phyloP scores from a whole-genome alignment of 2,329 filamentous ascomycete species.

The Cercospora canescens region DNA sequence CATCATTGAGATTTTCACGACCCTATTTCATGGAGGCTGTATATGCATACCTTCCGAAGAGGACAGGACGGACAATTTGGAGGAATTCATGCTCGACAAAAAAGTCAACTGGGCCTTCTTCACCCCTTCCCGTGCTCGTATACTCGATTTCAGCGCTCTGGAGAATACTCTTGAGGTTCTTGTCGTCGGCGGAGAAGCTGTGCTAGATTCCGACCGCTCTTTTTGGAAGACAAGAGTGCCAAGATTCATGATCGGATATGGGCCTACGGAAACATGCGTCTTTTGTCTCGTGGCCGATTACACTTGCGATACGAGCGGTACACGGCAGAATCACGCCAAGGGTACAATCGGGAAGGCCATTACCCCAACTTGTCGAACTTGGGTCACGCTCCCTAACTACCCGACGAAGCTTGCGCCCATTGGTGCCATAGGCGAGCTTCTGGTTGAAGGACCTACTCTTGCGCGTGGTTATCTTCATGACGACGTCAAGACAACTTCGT shows the following conservation, averaged over 20 bases:
- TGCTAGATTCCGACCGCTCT: not conserved
- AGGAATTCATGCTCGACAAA: not conserved
- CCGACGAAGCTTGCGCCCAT: not conserved
- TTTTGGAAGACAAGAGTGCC: not conserved
- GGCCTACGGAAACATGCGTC: not conserved
- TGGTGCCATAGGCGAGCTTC: not conserved
- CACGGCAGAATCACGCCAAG: not conserved
- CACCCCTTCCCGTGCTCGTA: not conserved
- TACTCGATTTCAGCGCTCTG: not conserved
- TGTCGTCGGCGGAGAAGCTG: not conserved
- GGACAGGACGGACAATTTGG: not conserved
- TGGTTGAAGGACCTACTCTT: not conserved
- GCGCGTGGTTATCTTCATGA: not conserved
- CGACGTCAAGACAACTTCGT: not conserved
- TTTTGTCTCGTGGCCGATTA: not conserved
- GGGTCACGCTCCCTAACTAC: not conserved
- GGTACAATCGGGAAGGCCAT: not conserved
- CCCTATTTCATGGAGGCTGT: conserved; percentile 16
- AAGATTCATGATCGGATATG: not conserved
- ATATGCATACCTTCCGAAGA: not conserved
- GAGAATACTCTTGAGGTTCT: not conserved
- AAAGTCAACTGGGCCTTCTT: not conserved
- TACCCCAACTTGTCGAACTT: not conserved
- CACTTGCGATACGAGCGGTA: not conserved
- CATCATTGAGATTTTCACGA: not conserved